Conservation (phyloP, 2,329 filamentous ascomycete genomes). For the Dactylellina parvicollis region DNA sequence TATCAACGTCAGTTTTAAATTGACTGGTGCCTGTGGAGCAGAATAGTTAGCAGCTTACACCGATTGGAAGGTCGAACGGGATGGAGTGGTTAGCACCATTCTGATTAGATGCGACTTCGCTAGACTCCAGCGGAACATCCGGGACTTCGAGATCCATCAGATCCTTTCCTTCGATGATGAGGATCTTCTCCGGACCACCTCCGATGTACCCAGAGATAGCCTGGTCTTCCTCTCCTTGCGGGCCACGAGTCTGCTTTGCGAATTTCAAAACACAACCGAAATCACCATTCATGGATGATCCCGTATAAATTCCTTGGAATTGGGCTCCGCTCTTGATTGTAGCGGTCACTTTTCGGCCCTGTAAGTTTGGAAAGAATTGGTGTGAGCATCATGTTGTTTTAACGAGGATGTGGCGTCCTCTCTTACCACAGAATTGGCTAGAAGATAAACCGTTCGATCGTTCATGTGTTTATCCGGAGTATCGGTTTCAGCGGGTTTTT, state of each 20-base stretch:
- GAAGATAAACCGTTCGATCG: conserved; percentile 57
- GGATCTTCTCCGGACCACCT: conserved; percentile 56
- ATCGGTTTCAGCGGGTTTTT: conserved; percentile 57
- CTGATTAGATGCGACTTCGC: conserved; percentile 50
- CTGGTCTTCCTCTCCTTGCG: conserved; percentile 56
- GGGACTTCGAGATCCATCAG: conserved; percentile 56
- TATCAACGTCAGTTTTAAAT: conserved; percentile 58
- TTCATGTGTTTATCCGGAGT: conserved; percentile 58
- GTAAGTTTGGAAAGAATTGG: background rate
- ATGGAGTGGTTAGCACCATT: conserved; percentile 20
- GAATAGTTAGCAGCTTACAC: background rate
- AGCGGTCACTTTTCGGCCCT: conserved; percentile 55
- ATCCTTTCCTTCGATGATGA: conserved; percentile 57
- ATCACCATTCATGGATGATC: conserved; percentile 57
- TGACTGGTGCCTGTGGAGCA: conserved; percentile 32
- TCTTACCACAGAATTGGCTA: conserved; percentile 57
- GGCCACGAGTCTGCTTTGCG: conserved; percentile 56
- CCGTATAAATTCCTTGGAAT: conserved; percentile 56
- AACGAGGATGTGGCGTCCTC: background rate
- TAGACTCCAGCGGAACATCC: conserved; percentile 55
- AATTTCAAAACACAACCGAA: conserved; percentile 57
- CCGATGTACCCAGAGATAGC: conserved; percentile 56
- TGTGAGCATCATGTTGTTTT: background rate
- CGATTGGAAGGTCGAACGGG: background rate
- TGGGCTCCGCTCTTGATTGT: conserved; percentile 58